Percentiles rank a stretch among this genome's conserved stretches.
These are phyloP conservation scores for Sarcodon sp. DNA, from an alignment of 768 basidiomycete genomes.

Conservation along the genomic window DNA sequence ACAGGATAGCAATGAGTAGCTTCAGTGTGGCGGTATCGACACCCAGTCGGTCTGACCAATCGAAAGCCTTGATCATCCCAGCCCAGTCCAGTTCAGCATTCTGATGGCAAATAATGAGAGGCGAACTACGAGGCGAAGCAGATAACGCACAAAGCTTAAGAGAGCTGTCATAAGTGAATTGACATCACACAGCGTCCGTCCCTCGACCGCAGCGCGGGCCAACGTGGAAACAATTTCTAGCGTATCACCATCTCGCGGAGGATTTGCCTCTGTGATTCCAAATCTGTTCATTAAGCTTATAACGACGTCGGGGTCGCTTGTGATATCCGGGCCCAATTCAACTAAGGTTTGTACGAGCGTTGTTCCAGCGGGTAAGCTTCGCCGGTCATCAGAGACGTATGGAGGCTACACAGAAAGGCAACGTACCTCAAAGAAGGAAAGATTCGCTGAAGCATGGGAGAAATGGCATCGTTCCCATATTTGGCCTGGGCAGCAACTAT, in stretches of 20 bases:
- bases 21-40: constrained; percentile 87
- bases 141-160: constrained; percentile 45
- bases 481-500: constrained; percentile 67
- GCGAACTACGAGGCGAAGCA: constrained; percentile 2
- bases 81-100: constrained; percentile 66
- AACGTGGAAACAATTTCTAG: constrained; percentile 60
- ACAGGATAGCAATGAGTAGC: constrained; percentile 76
- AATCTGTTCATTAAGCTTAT: constrained; percentile 62
- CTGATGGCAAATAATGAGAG: constrained; percentile 23
- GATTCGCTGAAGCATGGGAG: constrained; percentile 63
- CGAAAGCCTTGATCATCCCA: constrained; percentile 73
- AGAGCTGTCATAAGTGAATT: constrained; percentile 62
- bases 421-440: constrained; percentile 63
- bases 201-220: constrained; percentile 60
- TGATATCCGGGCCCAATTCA: constrained; percentile 71
- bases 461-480: constrained; percentile 65
- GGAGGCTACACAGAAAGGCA: constrained; percentile 4
- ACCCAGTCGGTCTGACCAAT: constrained; percentile 70
- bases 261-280: constrained; percentile 57
- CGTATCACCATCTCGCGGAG: constrained; percentile 59
- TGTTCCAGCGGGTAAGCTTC: constrained; percentile 52
- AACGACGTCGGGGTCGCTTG: constrained; percentile 58
- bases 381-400: constrained; percentile 2
- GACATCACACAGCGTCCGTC: constrained; percentile 60
- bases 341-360: constrained; percentile 65